Percentiles rank a stretch among this genome's conserved stretches.
phyloP scores from a whole-genome alignment of 345 rosid genomes.

The Citrus inodora region DNA sequence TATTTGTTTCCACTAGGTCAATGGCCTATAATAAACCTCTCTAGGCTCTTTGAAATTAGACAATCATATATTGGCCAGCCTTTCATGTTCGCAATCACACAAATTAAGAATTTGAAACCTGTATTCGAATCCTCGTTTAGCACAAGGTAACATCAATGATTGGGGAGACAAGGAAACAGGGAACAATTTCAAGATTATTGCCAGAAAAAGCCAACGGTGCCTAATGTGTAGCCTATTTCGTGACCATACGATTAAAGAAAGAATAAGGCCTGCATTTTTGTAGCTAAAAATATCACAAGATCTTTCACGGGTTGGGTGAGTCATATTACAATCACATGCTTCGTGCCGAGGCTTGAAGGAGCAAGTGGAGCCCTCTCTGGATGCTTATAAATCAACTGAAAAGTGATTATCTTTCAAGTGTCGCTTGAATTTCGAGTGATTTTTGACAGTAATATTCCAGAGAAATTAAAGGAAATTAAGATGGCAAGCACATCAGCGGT shows the following conservation, averaged over 20 bases:
- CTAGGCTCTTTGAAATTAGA: slow-evolving; percentile 13
- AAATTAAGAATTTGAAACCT: slow-evolving; percentile 14
- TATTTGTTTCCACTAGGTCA: slow-evolving; percentile 5
- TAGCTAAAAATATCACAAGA: slow-evolving; percentile 28
- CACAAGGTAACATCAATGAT: slow-evolving; percentile 24
- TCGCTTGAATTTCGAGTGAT: not conserved
- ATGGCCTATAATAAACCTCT: slow-evolving; percentile 10
- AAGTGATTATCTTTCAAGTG: slow-evolving; percentile 2
- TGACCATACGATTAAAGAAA: slow-evolving; percentile 13
- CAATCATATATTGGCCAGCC: slow-evolving; percentile 39
- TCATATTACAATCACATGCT: slow-evolving; percentile 34
- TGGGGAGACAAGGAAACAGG: slow-evolving; percentile 24
- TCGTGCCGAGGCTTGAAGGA: not conserved
- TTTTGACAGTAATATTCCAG: not conserved
- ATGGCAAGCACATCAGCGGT: slow-evolving; percentile 14
- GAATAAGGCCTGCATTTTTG: slow-evolving; percentile 18
- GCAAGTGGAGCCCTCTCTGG: slow-evolving; percentile 8
- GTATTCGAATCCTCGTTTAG: slow-evolving; percentile 15
- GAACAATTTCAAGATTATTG: not conserved
- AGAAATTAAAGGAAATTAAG: not conserved
- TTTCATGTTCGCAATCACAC: slow-evolving; percentile 20
- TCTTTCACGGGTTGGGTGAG: slow-evolving; percentile 18
- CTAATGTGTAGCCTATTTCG: slow-evolving; percentile 10
- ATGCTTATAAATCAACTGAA: slow-evolving; percentile 16
- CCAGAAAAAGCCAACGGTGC: not conserved